Evolutionary conservation across 139 green algal genomes (phyloP), one percentile per base, ranked within the genome.

Genomic region (Coelastrella sp.): DNA sequence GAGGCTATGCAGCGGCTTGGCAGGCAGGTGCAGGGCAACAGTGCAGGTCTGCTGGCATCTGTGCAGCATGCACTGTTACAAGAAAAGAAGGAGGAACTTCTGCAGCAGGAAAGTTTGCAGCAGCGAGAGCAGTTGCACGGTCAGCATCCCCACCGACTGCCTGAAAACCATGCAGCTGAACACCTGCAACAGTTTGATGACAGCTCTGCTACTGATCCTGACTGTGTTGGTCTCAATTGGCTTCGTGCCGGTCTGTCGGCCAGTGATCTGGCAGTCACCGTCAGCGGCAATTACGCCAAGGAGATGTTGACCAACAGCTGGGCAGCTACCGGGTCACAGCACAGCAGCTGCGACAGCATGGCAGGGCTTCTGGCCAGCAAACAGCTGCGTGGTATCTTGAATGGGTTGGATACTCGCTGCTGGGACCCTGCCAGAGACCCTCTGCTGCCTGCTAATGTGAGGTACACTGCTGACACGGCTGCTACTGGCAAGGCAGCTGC

Each of bases 351-450:
- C 41, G 34, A 23, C 17, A 41, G 73, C 21, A 32, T 82, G 40
- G 51, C 63, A 30, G 71, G 35, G 38, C 53, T 78, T 2, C 71
- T 89, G 34, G 41, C 35, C 3, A 25, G 7, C 25, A 60, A 38
- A 7, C 77, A 81, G 13, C 59, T 93, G 48, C 37, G 50, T 3
- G 94, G 90, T 68, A 95, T 97, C 85, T 89, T 96, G 59, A 97
- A 98, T 81, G 92, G 92, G 68, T 67, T 96, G 7, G 92, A 98
- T 81, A 89, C 74, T 0, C 73, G 87, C 34, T 48, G 32, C 38
- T 97, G 94, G 95, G 89, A 96, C 88, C 93, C 95, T 0, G 35
- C 78, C 2, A 68, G 30, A 13, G 95, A 98, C 85, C 27, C 79
- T 25, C 79, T 90, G 27, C 92, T 98, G 63, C 89, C 93, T 0